Evolutionary conservation across 2,329 filamentous ascomycete species (phyloP).

Genomic region (Sporothrix schenckii): DNA sequence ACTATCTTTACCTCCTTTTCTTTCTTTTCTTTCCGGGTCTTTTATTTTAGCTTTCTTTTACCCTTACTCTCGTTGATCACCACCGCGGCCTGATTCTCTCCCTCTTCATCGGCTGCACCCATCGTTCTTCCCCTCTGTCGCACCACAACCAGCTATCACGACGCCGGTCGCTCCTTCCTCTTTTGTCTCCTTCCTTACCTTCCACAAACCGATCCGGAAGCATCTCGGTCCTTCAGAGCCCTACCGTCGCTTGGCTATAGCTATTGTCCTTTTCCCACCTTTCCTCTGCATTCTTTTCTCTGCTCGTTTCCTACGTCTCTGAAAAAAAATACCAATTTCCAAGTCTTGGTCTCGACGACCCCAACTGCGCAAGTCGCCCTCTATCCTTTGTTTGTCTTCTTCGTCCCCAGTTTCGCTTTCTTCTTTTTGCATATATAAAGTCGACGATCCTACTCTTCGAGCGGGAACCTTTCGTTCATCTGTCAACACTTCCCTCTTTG

Average conservation of each 20-base stretch:
- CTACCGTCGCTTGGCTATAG: slow-evolving; percentile 3
- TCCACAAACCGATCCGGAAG: slow-evolving; percentile 20
- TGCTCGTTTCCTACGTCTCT: background rate
- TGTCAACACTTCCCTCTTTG: background rate
- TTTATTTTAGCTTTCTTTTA: slow-evolving; percentile 39
- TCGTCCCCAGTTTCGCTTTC: background rate
- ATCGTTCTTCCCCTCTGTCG: slow-evolving; percentile 13
- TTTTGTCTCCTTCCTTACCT: slow-evolving; percentile 28
- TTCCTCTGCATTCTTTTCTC: background rate
- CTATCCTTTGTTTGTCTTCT: background rate
- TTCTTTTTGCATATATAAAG: background rate
- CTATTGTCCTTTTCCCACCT: slow-evolving; percentile 18
- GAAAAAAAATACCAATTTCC: background rate
- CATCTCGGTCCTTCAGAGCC: slow-evolving; percentile 29
- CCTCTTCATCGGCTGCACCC: background rate
- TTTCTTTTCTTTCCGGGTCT: slow-evolving; percentile 29
- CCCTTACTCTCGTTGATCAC: slow-evolving; percentile 30
- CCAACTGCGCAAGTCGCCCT: slow-evolving; percentile 16
- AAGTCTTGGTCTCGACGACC: slow-evolving; percentile 19
- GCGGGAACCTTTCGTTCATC: background rate
- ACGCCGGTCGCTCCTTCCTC: slow-evolving; percentile 29
- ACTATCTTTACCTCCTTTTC: background rate
- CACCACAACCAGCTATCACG: background rate
- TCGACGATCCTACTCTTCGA: slow-evolving; percentile 2
- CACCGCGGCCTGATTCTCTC: slow-evolving; percentile 35